Evolutionary conservation across 2,329 filamentous ascomycete genomes (phyloP).

Genomic region (Fusarium equiseti): DNA sequence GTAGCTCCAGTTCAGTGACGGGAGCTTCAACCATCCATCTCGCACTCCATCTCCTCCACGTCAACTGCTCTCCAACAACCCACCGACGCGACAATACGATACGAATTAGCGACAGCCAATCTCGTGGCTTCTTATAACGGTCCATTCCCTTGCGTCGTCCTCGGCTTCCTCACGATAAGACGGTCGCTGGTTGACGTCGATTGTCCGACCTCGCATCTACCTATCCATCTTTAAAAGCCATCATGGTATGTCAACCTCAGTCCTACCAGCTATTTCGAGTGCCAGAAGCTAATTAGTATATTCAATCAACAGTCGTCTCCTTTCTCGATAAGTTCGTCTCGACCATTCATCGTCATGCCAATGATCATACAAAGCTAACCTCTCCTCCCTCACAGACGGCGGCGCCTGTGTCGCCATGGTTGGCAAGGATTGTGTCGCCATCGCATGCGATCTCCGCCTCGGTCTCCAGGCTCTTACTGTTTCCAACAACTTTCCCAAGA

Average conservation of each 20-base stretch:
- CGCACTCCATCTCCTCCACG: conserved; percentile 37
- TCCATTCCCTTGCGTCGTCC: background rate
- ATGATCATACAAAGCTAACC: conserved; percentile 26
- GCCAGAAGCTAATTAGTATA: conserved; percentile 49
- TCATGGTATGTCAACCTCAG: conserved; percentile 48
- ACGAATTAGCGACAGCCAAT: conserved; percentile 19
- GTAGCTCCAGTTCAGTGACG: conserved; percentile 37
- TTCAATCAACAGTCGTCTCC: conserved; percentile 76
- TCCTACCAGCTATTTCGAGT: background rate
- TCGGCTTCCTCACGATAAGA: conserved; percentile 25
- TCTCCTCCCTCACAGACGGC: conserved; percentile 67
- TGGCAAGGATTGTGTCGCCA: conserved; percentile 99
- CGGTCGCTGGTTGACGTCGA: conserved; percentile 43
- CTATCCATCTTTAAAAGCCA: conserved; percentile 36
- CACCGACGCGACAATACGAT: conserved; percentile 18
- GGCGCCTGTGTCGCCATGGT: conserved; percentile 99
- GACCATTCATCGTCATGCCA: conserved; percentile 1
- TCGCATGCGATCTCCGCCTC: conserved; percentile 97
- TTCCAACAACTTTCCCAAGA: conserved; percentile 99
- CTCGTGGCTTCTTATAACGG: background rate
- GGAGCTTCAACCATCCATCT: conserved; percentile 44
- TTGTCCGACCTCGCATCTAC: conserved; percentile 39
- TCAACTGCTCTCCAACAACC: conserved; percentile 16
- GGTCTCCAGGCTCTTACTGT: conserved; percentile 96
- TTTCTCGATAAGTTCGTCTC: conserved; percentile 89